Evolutionary conservation across 2,329 filamentous ascomycete species (phyloP), one percentile per base, ranked within the genome.

Genomic region (Zymoseptoria pseudotritici): DNA sequence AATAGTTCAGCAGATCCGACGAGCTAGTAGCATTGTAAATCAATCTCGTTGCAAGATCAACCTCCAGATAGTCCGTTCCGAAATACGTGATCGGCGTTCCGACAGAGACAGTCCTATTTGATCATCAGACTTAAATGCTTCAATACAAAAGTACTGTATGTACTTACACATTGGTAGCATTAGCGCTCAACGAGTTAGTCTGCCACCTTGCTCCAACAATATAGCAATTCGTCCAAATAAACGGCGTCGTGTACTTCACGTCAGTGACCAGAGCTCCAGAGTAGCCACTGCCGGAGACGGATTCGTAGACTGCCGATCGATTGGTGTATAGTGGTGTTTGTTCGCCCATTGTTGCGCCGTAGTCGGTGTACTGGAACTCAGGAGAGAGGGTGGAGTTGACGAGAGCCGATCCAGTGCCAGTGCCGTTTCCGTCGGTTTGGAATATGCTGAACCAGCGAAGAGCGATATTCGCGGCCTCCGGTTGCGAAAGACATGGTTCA

Each of bases 391-490:
- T 62, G 6, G 46, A 53, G 31, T 62, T 54, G 42, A 62, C 50
- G 11, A 62, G 46, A 2, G 57, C 60, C 19, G 54, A 51, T 29
- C 60, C 60, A 7, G 60, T 62, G 1, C 58, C 56, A 29, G 50
- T 57, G 22, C 60, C 60, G 7, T 22, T n/a, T n/a, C 31, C 46
- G n/a, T 62, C 55, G n/a, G 60, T 62, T 29, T 59, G 26, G 52
- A 62, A 62, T 31, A 62, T 62, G 6, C 54, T 50, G 13, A 62
- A 54, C 60, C 57, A 62, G 29, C 60, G 54, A 11, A 59, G 55
- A 46, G 56, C 57, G 29, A 62, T 59, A 46, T 60, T 59, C 6
- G 57, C 50, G 4, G 60, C 56, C 26, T 62, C 60, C n/a, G 60
- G 50, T 8, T 59, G 49, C 9, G 31, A 51, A 4, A 62, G 60